phyloP scores from a whole-genome alignment of 192 early-diverging fungal genomes.

The Phlyctochytrium arcticum region DNA sequence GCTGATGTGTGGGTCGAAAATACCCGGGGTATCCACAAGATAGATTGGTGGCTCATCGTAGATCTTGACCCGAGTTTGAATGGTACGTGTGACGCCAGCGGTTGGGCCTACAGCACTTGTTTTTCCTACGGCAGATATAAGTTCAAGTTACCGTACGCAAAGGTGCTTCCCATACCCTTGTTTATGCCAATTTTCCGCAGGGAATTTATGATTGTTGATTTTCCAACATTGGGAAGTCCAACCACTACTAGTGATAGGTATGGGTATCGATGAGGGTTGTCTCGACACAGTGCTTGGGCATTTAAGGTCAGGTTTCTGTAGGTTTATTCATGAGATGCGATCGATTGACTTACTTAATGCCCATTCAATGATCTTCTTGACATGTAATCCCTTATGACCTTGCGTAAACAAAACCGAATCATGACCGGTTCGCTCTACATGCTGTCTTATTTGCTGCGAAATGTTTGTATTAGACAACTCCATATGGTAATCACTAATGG shows the following conservation, averaged over 20 bases:
- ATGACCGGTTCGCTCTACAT: not conserved
- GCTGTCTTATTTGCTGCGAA: conserved; percentile 18
- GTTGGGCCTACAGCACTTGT: conserved; percentile 77
- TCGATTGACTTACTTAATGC: conserved; percentile 50
- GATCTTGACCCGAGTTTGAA: conserved; percentile 75
- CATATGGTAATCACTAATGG: conserved; percentile 54
- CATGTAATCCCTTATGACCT: conserved; percentile 51
- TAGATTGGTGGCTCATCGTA: conserved; percentile 87
- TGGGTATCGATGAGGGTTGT: conserved; percentile 25
- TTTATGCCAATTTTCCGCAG: conserved; percentile 71
- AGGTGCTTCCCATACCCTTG: conserved; percentile 47
- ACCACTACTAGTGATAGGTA: conserved; percentile 73
- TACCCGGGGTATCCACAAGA: conserved; percentile 85
- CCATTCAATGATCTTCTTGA: conserved; percentile 64
- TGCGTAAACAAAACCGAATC: conserved; percentile 52
- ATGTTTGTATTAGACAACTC: conserved; percentile 73
- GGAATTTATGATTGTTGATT: conserved; percentile 88
- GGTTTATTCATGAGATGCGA: not conserved
- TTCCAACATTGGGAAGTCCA: conserved; percentile 96
- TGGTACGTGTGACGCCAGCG: conserved; percentile 81
- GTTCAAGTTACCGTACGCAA: too few relatives aligned
- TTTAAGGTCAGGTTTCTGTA: not conserved
- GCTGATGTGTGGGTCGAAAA: conserved; percentile 83
- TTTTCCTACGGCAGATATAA: conserved; percentile 66
- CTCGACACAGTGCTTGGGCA: conserved; percentile 11